phyloP scores from a whole-genome alignment of 495 filamentous ascomycete species.

The Aspergillus baeticus region DNA sequence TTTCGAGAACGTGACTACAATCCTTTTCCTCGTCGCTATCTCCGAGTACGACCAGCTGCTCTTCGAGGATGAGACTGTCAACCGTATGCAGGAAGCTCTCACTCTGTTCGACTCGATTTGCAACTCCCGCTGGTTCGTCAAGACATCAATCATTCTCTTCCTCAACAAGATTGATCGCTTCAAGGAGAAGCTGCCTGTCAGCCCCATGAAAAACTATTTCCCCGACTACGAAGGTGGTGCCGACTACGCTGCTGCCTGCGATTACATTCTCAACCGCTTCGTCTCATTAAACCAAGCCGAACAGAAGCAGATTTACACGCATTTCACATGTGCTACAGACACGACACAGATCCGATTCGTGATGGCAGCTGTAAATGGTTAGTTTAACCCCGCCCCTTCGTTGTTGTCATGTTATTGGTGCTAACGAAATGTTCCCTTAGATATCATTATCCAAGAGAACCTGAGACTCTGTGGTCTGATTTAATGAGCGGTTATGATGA shows the following conservation, averaged over 20 bases:
- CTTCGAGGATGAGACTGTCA: constrained; percentile 83
- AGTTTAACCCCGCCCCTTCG: constrained; percentile 25
- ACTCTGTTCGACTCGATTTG: constrained; percentile 99
- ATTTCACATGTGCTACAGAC: constrained; percentile 98
- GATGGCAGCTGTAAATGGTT: constrained; percentile 99
- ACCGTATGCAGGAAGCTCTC: constrained; percentile 99
- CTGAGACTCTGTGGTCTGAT: constrained; percentile 96
- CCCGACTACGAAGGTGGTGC: constrained; percentile 95
- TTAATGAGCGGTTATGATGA: constrained; percentile 53
- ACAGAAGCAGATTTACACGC: constrained; percentile 99
- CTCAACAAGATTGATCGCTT: constrained; percentile 99
- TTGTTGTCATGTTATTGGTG: background rate
- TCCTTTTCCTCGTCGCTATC: constrained; percentile 97
- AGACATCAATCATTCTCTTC: constrained; percentile 99
- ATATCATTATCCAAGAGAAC: constrained; percentile 99
- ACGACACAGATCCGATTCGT: constrained; percentile 99
- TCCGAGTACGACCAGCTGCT: constrained; percentile 98
- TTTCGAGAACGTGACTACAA: constrained; percentile 99
- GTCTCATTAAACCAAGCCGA: constrained; percentile 97
- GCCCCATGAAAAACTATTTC: constrained; percentile 99
- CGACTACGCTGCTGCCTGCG: constrained; percentile 89
- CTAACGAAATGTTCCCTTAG: constrained; percentile 42
- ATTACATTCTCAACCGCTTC: constrained; percentile 97
- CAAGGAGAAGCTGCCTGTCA: constrained; percentile 98
- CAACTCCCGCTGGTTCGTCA: constrained; percentile 99